These are phyloP conservation scores for Stylosanthes scabra DNA, from an alignment of 331 rosid genomes.

Conservation along the genomic window DNA sequence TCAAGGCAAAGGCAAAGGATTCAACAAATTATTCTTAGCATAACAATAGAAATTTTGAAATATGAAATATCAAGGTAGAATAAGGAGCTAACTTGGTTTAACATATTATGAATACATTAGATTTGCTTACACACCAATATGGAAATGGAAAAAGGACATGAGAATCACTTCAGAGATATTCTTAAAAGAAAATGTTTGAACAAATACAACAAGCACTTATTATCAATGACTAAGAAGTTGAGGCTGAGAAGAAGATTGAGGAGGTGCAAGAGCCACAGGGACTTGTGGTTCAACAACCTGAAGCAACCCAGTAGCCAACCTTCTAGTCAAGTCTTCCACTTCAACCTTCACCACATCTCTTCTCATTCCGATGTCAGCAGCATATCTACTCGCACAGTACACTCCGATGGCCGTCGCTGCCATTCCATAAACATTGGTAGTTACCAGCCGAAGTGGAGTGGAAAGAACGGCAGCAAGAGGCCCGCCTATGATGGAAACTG, in stretches of 20 bases:
- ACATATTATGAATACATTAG: no score
- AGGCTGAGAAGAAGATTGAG: conserved; percentile 44
- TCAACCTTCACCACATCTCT: conserved; percentile 68
- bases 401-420: conserved; percentile 71
- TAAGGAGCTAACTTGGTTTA: no score
- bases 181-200: background rate
- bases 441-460: conserved; percentile 70
- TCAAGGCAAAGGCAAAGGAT: no score
- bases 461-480: conserved; percentile 85
- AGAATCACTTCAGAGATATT: background rate
- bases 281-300: no score
- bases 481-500: conserved; percentile 83
- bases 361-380: conserved; percentile 85
- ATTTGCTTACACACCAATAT: conserved; percentile 24
- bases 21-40: no score
- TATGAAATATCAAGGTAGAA: no score
- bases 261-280: conserved; percentile 20
- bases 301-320: conserved; percentile 34
- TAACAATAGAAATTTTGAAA: no score
- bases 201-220: conserved; percentile 7
- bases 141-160: background rate
- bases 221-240: conserved; percentile 38
- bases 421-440: conserved; percentile 85
- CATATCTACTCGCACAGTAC: conserved; percentile 89
- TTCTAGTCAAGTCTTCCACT: conserved; percentile 80